Evolutionary conservation across 768 basidiomycete genomes (phyloP).

Genomic region (Exsudoporus frostii): DNA sequence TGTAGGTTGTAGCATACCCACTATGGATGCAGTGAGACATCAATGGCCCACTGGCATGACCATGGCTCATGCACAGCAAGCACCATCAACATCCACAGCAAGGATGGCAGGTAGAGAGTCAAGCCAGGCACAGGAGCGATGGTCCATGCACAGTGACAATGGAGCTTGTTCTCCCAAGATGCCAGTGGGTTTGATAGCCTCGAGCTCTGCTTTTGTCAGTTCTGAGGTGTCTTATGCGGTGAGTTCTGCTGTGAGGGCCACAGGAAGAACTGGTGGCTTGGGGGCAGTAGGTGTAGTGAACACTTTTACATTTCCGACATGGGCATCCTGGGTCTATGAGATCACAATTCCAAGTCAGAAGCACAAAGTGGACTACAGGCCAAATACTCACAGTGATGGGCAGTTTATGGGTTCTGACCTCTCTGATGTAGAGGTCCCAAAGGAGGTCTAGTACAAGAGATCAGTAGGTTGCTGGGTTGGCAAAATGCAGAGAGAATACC

Average conservation of each 20-base stretch:
- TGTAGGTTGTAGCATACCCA: too few relatives aligned
- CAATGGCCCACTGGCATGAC: too few relatives aligned
- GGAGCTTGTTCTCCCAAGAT: constrained; percentile 24
- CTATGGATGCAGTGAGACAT: too few relatives aligned
- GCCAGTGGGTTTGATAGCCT: constrained; percentile 30
- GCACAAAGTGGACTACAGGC: neutral
- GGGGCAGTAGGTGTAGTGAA: constrained; percentile 77
- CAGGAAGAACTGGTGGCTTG: constrained; percentile 68
- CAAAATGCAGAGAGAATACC: constrained; percentile 42
- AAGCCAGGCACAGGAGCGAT: too few relatives aligned
- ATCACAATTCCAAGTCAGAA: neutral
- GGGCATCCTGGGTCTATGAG: constrained; percentile 80
- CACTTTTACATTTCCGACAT: constrained; percentile 81
- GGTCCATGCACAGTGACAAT: too few relatives aligned
- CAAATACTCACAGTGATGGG: constrained; percentile 56
- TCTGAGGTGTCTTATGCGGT: constrained; percentile 81
- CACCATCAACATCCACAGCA: too few relatives aligned
- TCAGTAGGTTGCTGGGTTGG: constrained; percentile 16
- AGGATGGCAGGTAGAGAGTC: too few relatives aligned
- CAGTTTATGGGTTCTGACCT: constrained; percentile 89
- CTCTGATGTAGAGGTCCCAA: constrained; percentile 87
- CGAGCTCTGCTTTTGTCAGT: constrained; percentile 52
- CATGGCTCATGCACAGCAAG: too few relatives aligned
- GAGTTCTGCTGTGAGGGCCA: constrained; percentile 86
- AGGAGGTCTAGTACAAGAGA: constrained; percentile 64